A percentile compares a stretch with the other conserved stretches of the same genome.
These are phyloP conservation scores for Pseudogymnoascus sp. DNA, from an alignment of 2,329 filamentous ascomycete species.

Conservation along the genomic window DNA sequence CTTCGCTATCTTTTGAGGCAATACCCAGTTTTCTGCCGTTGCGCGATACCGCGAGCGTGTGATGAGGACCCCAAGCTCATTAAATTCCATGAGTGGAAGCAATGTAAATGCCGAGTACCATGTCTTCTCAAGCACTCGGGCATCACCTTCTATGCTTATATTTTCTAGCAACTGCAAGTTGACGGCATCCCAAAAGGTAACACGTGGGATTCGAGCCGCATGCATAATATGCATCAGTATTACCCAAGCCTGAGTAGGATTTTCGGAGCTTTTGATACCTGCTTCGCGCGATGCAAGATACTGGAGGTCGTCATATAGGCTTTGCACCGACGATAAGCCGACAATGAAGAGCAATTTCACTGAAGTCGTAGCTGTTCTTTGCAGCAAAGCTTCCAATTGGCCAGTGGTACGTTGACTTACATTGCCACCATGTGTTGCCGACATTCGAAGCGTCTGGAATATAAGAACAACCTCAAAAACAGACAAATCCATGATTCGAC, in stretches of 20 bases:
- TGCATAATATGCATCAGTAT: slow-evolving; percentile 46
- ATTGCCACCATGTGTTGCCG: slow-evolving; percentile 25
- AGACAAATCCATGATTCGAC: slow-evolving; percentile 6
- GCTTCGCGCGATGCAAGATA: slow-evolving; percentile 37
- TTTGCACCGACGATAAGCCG: slow-evolving; percentile 36
- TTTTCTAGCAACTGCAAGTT: slow-evolving; percentile 36
- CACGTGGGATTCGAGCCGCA: slow-evolving; percentile 39
- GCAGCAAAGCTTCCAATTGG: slow-evolving; percentile 42
- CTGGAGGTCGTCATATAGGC: slow-evolving; percentile 41
- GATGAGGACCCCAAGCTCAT: slow-evolving; percentile 42
- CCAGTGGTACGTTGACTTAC: slow-evolving; percentile 19
- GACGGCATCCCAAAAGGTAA: slow-evolving; percentile 53
- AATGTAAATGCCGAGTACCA: slow-evolving; percentile 54
- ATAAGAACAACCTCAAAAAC: slow-evolving; percentile 26
- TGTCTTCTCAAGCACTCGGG: slow-evolving; percentile 41
- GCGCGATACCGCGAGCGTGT: slow-evolving; percentile 30
- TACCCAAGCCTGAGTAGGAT: slow-evolving; percentile 47
- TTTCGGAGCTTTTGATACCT: slow-evolving; percentile 42
- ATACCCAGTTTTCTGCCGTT: slow-evolving; percentile 48
- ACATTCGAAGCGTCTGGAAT: slow-evolving; percentile 36
- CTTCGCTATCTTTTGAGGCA: slow-evolving; percentile 49
- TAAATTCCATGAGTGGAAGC: slow-evolving; percentile 52
- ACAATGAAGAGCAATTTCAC: slow-evolving; percentile 34
- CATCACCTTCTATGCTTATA: slow-evolving; percentile 32
- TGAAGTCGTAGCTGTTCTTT: slow-evolving; percentile 31